Base-by-base conservation (phyloP, 106 monocot species). In the Agapanthus africanus region DNA sequence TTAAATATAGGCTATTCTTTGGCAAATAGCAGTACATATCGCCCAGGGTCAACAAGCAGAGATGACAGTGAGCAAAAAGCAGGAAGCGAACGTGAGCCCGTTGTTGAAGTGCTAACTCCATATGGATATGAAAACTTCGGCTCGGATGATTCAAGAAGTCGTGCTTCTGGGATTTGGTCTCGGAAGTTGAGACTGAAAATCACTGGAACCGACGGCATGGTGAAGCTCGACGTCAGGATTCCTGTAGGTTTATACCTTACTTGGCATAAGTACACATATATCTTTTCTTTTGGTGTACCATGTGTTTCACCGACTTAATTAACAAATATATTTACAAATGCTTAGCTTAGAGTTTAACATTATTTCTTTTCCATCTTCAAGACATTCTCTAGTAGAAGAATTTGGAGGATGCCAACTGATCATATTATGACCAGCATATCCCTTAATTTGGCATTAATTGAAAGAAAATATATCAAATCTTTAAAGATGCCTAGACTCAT, bases 201-300 rank as follows among this genome's bases (percentile, higher is more conserved):
- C 40, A 99, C 87, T 4, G 92, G 89, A 68, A 87, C 77, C 47
- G 80, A 99, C 77, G 97, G 87, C 22, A 23, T 81, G 4, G 82
- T 87, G 49, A 99, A 92, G 68, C 80, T 99, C 67, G 87, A 99
- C 79, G 76, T 90, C 35, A 75, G 85, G 27, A 67, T 99, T 81
- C 92, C 97, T 67, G 97, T 99, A 81, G 92, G 86, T 46, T 68
- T 32, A 4, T 72, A 14, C 9, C 26, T 56, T 56, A 47, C 22
- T n/a, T n/a, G n/a, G n/a, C n/a, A n/a, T n/a, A n/a, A n/a, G n/a
- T n/a, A n/a, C n/a, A n/a, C n/a, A n/a, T n/a, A n/a, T n/a, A n/a
- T n/a, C n/a, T n/a, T n/a, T n/a, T n/a, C n/a, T n/a, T n/a, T n/a
- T n/a, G n/a, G n/a, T n/a, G n/a, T n/a, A n/a, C n/a, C n/a, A n/a